These are phyloP conservation scores for Penicillium sp. DNA, from an alignment of 2,329 filamentous ascomycete species.

Conservation along the genomic window DNA sequence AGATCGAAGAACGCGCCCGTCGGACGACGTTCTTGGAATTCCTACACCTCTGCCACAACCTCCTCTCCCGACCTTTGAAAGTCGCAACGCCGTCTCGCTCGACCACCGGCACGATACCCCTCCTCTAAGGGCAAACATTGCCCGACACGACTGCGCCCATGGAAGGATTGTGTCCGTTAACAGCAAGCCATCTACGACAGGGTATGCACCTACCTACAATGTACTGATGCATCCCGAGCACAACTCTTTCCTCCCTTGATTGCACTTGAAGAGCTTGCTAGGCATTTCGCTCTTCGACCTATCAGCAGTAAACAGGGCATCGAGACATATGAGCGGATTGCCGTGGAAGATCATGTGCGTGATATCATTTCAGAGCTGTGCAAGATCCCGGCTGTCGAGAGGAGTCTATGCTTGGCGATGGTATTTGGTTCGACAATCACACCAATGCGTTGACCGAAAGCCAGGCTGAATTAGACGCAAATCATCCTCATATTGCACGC, in stretches of 20 bases:
- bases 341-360: conserved; percentile 28
- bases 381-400: conserved; percentile 26
- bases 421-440: conserved; percentile 28
- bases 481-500: too few species aligned
- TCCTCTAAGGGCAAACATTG: conserved; percentile 24
- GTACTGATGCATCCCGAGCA: not conserved
- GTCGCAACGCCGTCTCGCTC: conserved; percentile 22
- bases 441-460: conserved; percentile 19
- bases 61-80: conserved; percentile 24
- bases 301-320: conserved; percentile 27
- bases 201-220: conserved; percentile 27
- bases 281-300: conserved; percentile 9
- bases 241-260: conserved; percentile 19
- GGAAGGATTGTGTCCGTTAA: too few species aligned
- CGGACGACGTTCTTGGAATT: too few species aligned
- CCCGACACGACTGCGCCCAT: too few species aligned
- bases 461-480: too few species aligned
- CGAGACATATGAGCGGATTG: conserved; percentile 25
- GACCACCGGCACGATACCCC: conserved; percentile 28
- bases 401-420: conserved; percentile 26
- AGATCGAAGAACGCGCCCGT: too few species aligned
- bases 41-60: conserved; percentile 19
- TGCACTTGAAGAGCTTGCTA: conserved; percentile 19
- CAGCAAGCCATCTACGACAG: conserved; percentile 28
- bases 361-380: conserved; percentile 30